Conservation (phyloP, 2,329 filamentous ascomycete species). For the Camptophora hylomeconis region DNA sequence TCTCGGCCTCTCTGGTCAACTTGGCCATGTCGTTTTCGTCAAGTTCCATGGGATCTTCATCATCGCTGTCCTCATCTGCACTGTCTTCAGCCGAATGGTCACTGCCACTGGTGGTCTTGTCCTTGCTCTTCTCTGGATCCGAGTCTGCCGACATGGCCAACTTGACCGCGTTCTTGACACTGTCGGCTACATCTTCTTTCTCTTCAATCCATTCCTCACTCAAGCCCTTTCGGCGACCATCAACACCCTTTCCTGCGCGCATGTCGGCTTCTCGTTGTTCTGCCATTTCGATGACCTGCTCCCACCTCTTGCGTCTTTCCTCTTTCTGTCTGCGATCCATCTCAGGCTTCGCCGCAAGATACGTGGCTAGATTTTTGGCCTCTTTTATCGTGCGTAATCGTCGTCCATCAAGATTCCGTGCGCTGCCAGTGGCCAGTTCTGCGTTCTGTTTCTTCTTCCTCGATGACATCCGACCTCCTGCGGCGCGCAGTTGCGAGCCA, state of each 20-base stretch:
- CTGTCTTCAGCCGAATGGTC: constrained; percentile 23
- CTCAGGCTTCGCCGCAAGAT: constrained; percentile 86
- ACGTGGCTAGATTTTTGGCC: constrained; percentile 88
- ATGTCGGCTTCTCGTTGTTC: constrained; percentile 77
- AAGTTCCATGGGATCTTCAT: constrained; percentile 18
- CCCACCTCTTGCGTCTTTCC: constrained; percentile 69
- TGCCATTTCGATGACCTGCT: constrained; percentile 72
- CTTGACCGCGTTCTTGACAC: constrained; percentile 64
- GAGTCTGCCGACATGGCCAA: constrained; percentile 50
- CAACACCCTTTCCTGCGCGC: constrained; percentile 44
- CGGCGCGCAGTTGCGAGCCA: constrained; percentile 89
- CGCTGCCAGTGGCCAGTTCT: constrained; percentile 47
- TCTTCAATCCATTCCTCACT: constrained; percentile 90
- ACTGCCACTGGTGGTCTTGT: constrained; percentile 21
- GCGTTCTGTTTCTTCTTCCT: constrained; percentile 70
- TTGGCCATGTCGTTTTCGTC: constrained; percentile 14
- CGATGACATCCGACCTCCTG: constrained; percentile 96
- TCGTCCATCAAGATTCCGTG: constrained; percentile 82
- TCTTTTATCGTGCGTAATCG: constrained; percentile 84
- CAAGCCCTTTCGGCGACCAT: constrained; percentile 45
- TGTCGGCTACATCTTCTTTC: constrained; percentile 79
- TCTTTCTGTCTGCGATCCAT: constrained; percentile 95
- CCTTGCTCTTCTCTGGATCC: constrained; percentile 26
- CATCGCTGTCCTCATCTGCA: constrained; percentile 23
- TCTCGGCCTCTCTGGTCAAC: constrained; percentile 14